Evolutionary conservation across 1,139 yeast genomes (phyloP).

Genomic region (Scheffersomyces stambukii): DNA sequence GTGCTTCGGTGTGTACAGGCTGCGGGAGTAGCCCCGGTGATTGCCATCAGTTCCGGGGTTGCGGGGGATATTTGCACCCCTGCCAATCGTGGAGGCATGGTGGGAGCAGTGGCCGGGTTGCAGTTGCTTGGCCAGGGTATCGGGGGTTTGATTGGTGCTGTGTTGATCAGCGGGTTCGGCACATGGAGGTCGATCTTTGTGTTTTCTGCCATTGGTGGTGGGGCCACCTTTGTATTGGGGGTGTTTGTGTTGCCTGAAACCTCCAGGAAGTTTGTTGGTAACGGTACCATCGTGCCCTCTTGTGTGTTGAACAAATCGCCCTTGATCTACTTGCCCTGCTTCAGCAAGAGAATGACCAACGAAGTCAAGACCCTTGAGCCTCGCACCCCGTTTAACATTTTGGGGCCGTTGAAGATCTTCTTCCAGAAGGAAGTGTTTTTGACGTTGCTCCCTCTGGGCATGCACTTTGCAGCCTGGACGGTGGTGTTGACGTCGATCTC

Average conservation of each 20-base stretch:
- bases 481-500: conserved; percentile 31
- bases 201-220: conserved; percentile 36
- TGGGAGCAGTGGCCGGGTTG: conserved; percentile 33
- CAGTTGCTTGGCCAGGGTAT: conserved; percentile 37
- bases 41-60: conserved; percentile 36
- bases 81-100: conserved; percentile 36
- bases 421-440: conserved; percentile 19
- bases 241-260: conserved; percentile 33
- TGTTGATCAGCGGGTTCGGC: conserved; percentile 22
- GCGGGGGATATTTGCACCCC: conserved; percentile 39
- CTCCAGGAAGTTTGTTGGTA: conserved; percentile 32
- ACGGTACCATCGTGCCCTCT: conserved; percentile 31
- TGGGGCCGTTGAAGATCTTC: conserved; percentile 28
- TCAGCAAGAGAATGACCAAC: conserved; percentile 21
- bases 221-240: conserved; percentile 22
- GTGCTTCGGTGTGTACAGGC: conserved; percentile 38
- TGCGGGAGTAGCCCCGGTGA: conserved; percentile 38
- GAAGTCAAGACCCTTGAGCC: conserved; percentile 23
- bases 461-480: conserved; percentile 37
- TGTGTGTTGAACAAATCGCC: conserved; percentile 18
- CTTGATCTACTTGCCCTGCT: conserved; percentile 20
- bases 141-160: conserved; percentile 40
- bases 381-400: conserved; percentile 17
- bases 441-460: conserved; percentile 27
- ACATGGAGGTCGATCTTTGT: conserved; percentile 38